These are phyloP conservation scores for Colletotrichum noveboracense DNA, from an alignment of 2,329 filamentous ascomycete genomes.

Conservation along the genomic window DNA sequence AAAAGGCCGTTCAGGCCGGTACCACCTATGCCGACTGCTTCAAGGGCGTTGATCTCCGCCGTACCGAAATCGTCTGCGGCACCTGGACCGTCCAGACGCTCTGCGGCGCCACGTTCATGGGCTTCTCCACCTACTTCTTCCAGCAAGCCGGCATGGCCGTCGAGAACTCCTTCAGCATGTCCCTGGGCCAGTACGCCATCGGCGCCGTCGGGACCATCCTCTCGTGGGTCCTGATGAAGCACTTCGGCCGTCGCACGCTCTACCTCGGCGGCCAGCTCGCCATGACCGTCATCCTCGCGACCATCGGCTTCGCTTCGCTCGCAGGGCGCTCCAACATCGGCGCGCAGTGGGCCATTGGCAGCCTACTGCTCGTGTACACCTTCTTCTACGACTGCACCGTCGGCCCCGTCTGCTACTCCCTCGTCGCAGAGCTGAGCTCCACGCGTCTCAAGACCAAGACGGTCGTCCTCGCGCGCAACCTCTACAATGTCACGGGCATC, in stretches of 20 bases:
- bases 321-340: conserved; percentile 48
- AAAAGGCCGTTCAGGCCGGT: conserved; percentile 43
- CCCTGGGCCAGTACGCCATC: conserved; percentile 47
- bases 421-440: conserved; percentile 50
- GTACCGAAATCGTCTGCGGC: conserved; percentile 49
- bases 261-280: conserved; percentile 46
- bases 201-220: conserved; percentile 49
- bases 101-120: conserved; percentile 42
- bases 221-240: conserved; percentile 50
- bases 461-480: conserved; percentile 46
- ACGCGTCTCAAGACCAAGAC: conserved; percentile 52
- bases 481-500: conserved; percentile 56
- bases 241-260: conserved; percentile 50
- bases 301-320: conserved; percentile 48
- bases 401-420: conserved; percentile 49
- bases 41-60: conserved; percentile 47
- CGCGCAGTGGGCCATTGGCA: conserved; percentile 53
- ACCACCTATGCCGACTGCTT: conserved; percentile 53
- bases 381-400: conserved; percentile 51
- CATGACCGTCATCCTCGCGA: conserved; percentile 43
- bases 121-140: conserved; percentile 45
- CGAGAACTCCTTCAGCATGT: conserved; percentile 42
- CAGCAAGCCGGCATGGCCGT: conserved; percentile 45
- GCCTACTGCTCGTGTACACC: conserved; percentile 48
- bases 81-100: conserved; percentile 46